Conservation (phyloP, 2,329 filamentous ascomycete species). For the Pyrenophora tritici-repentis region DNA sequence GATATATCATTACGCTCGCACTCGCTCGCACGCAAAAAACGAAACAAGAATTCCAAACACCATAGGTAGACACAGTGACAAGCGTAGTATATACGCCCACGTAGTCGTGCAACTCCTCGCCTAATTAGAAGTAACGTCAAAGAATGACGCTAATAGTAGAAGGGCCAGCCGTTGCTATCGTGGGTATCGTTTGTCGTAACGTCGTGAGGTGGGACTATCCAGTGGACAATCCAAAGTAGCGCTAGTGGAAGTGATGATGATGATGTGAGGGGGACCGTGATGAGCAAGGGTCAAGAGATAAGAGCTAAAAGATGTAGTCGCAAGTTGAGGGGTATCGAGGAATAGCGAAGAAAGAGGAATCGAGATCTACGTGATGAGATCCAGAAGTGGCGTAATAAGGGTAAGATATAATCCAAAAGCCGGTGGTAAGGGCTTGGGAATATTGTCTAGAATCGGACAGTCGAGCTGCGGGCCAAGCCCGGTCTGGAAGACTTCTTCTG, state of each 20-base stretch:
- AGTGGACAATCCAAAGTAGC: slow-evolving; percentile 22
- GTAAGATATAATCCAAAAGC: slow-evolving; percentile 5
- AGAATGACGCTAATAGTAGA: slow-evolving; percentile 30
- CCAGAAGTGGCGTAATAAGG: slow-evolving; percentile 10
- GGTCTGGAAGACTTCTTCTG: slow-evolving; percentile 38
- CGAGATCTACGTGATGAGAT: slow-evolving; percentile 10
- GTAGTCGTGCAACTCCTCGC: slow-evolving; percentile 22
- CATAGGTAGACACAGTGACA: slow-evolving; percentile 12
- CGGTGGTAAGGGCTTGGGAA: slow-evolving; percentile 2
- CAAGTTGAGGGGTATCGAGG: slow-evolving; percentile 22
- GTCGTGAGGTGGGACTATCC: slow-evolving; percentile 36
- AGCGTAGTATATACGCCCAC: slow-evolving; percentile 20
- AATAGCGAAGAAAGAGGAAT: slow-evolving; percentile 20
- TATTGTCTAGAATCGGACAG: slow-evolving; percentile 39
- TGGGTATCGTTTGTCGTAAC: slow-evolving; percentile 48
- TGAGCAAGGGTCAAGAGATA: slow-evolving; percentile 10
- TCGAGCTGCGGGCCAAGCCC: slow-evolving; percentile 38
- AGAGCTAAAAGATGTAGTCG: slow-evolving; percentile 17
- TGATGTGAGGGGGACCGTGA: slow-evolving; percentile 13
- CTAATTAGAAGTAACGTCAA: slow-evolving; percentile 24
- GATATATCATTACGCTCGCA: slow-evolving; percentile 22
- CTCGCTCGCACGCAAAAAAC: slow-evolving; percentile 12
- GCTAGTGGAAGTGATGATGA: slow-evolving; percentile 17
- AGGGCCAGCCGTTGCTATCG: slow-evolving; percentile 36
- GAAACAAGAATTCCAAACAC: slow-evolving; percentile 18